A percentile compares a stretch with the other conserved stretches of the same genome.
Conservation (phyloP, 1,284 basidiomycete genomes). For the Anthracocystis walkeri region DNA sequence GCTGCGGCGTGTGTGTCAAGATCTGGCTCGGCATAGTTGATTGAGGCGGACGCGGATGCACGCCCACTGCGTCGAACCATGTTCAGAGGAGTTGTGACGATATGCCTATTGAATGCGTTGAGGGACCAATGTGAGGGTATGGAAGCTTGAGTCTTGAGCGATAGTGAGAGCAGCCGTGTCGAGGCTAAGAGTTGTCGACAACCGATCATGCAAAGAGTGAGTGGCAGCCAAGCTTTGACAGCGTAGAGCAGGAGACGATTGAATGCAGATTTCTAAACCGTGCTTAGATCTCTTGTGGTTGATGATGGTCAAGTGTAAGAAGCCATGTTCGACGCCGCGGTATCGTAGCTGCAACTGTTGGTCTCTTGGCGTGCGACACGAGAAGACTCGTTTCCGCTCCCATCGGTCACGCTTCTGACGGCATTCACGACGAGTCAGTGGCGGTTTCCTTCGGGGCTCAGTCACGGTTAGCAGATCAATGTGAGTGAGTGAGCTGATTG, state of each 20-base stretch:
- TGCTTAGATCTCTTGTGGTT: neutral
- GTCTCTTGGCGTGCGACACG: slow-evolving; percentile 12
- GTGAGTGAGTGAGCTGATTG: slow-evolving; percentile 30
- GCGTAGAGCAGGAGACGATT: too few relatives aligned
- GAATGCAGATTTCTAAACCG: too few relatives aligned
- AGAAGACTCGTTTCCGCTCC: slow-evolving; percentile 2
- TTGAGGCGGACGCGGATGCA: slow-evolving; percentile 24
- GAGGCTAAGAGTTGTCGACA: slow-evolving; percentile 12
- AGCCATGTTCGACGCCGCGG: neutral
- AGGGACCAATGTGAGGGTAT: neutral
- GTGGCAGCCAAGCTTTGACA: neutral
- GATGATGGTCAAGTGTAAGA: neutral
- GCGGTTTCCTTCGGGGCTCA: neutral
- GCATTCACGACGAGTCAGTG: neutral
- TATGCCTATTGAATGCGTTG: neutral
- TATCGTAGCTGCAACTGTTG: neutral
- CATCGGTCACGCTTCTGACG: slow-evolving; percentile 16
- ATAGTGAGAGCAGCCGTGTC: slow-evolving; percentile 15
- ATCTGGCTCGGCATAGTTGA: slow-evolving; percentile 35
- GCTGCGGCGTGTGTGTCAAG: neutral
- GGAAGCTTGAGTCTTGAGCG: neutral
- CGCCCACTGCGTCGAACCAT: slow-evolving; percentile 43
- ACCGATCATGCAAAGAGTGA: slow-evolving; percentile 18
- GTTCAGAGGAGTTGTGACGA: neutral
- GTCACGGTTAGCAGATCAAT: neutral